Evolutionary conservation across 164 flowering plant species (phyloP).

Genomic region (Platanus orientalis): DNA sequence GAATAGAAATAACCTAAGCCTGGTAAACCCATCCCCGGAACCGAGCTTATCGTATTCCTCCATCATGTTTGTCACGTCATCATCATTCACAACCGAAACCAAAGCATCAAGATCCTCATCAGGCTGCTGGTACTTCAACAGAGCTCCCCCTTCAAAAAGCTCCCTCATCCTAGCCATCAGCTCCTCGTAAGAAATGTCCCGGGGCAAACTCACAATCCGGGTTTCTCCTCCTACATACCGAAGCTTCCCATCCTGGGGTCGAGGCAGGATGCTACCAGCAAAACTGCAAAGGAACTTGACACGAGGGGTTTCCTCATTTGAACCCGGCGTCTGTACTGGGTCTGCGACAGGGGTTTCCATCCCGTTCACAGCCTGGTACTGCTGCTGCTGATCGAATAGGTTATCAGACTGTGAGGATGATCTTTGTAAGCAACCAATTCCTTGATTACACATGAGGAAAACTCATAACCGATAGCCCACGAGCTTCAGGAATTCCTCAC

Average conservation of each 20-base stretch:
- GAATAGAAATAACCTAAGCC: conserved; percentile 80
- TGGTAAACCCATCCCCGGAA: conserved; percentile 74
- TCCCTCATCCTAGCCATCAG: conserved; percentile 81
- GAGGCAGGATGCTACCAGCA: conserved; percentile 81
- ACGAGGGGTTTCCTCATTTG: conserved; percentile 54
- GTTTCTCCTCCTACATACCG: conserved; percentile 98
- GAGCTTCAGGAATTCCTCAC: neutral
- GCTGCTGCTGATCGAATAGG: conserved; percentile 15
- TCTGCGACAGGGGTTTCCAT: conserved; percentile 50
- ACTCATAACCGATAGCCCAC: conserved; percentile 13
- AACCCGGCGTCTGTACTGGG: conserved; percentile 20
- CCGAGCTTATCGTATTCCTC: conserved; percentile 96
- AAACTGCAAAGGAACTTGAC: conserved; percentile 92
- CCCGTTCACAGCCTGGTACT: conserved; percentile 10
- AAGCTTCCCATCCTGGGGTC: conserved; percentile 92
- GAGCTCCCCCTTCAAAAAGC: conserved; percentile 58
- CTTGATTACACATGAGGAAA: conserved; percentile 41
- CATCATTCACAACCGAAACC: conserved; percentile 95
- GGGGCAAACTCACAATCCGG: conserved; percentile 70
- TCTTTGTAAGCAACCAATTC: conserved; percentile 18
- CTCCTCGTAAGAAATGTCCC: conserved; percentile 64
- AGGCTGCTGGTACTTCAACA: conserved; percentile 93
- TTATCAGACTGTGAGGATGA: conserved; percentile 18
- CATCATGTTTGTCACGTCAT: conserved; percentile 97
- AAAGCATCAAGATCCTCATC: conserved; percentile 99